Conservation (phyloP, 495 filamentous ascomycete species). For the Parathielavia appendiculata region DNA sequence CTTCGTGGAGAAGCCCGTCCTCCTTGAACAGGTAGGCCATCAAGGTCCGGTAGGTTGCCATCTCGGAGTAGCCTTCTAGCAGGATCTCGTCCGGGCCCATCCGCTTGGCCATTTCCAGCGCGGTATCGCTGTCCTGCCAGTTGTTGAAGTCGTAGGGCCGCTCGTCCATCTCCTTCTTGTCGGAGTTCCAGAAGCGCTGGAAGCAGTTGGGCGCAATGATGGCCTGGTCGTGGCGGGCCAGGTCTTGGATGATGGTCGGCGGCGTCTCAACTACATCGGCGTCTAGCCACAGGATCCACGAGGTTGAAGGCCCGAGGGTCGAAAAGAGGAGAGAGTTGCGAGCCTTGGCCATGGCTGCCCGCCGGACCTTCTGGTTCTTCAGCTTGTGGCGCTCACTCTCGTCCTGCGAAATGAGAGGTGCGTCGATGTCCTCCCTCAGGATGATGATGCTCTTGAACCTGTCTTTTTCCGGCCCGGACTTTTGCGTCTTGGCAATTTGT, state of each 20-base stretch:
- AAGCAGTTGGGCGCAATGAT: slow-evolving; percentile 94
- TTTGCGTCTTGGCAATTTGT: slow-evolving; percentile 77
- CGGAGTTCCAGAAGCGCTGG: slow-evolving; percentile 75
- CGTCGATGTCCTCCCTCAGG: slow-evolving; percentile 90
- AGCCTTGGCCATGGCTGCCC: slow-evolving; percentile 86
- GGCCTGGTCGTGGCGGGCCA: slow-evolving; percentile 77
- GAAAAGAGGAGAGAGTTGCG: slow-evolving; percentile 94
- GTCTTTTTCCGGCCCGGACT: slow-evolving; percentile 63
- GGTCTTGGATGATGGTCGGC: slow-evolving; percentile 79
- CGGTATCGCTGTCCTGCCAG: slow-evolving; percentile 82
- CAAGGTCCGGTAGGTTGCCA: slow-evolving; percentile 82
- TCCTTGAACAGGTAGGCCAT: slow-evolving; percentile 80
- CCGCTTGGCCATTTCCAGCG: slow-evolving; percentile 63
- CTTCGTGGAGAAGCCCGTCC: slow-evolving; percentile 51
- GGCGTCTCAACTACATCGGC: slow-evolving; percentile 90
- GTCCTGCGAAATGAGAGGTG: slow-evolving; percentile 69
- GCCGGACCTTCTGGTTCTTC: slow-evolving; percentile 75
- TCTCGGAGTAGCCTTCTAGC: slow-evolving; percentile 85
- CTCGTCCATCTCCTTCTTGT: slow-evolving; percentile 61
- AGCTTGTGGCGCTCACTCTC: slow-evolving; percentile 89
- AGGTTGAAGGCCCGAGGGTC: slow-evolving; percentile 87
- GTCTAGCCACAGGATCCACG: slow-evolving; percentile 97
- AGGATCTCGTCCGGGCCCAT: slow-evolving; percentile 90
- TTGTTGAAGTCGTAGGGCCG: slow-evolving; percentile 96
- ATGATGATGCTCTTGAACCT: slow-evolving; percentile 91